These are phyloP conservation scores for Stylosanthes scabra DNA, from an alignment of 331 rosid genomes.

Conservation along the genomic window DNA sequence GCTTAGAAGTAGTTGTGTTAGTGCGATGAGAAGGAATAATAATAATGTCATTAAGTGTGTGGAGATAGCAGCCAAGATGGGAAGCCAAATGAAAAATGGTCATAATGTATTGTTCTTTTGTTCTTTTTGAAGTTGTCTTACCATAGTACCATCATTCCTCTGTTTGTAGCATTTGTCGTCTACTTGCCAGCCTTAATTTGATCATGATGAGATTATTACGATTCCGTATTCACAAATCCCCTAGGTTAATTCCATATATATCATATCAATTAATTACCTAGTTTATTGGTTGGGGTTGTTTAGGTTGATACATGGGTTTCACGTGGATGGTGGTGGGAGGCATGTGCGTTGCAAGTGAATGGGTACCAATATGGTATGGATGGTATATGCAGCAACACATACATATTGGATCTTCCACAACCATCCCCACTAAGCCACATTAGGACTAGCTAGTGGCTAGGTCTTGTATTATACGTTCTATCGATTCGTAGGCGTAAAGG, in stretches of 20 bases:
- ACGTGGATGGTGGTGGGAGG: conserved; percentile 39
- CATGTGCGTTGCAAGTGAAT: neutral
- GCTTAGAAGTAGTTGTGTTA: conserved; percentile 9
- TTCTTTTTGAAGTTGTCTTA: conserved; percentile 3
- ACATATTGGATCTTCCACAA: conserved; percentile 22
- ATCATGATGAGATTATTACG: conserved; percentile 6
- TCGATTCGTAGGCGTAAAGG: conserved; percentile 54
- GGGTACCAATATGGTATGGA: neutral
- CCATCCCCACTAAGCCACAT: conserved; percentile 36
- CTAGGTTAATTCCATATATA: neutral
- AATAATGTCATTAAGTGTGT: too few relatives aligned
- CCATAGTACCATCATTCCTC: neutral
- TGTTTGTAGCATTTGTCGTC: conserved; percentile 6
- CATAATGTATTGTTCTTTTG: neutral
- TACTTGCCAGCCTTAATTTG: neutral
- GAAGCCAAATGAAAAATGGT: conserved; percentile 7
- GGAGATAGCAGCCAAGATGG: neutral
- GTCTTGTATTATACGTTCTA: conserved; percentile 38
- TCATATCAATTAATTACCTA: neutral
- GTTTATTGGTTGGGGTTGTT: conserved; percentile 3
- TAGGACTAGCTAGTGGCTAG: neutral
- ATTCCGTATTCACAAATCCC: conserved; percentile 4
- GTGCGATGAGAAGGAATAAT: conserved; percentile 24
- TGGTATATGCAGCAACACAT: conserved; percentile 18
- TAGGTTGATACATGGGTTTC: conserved; percentile 27